Evolutionary conservation across 768 basidiomycete species (phyloP).

Genomic region (Psilocybe sp.): DNA sequence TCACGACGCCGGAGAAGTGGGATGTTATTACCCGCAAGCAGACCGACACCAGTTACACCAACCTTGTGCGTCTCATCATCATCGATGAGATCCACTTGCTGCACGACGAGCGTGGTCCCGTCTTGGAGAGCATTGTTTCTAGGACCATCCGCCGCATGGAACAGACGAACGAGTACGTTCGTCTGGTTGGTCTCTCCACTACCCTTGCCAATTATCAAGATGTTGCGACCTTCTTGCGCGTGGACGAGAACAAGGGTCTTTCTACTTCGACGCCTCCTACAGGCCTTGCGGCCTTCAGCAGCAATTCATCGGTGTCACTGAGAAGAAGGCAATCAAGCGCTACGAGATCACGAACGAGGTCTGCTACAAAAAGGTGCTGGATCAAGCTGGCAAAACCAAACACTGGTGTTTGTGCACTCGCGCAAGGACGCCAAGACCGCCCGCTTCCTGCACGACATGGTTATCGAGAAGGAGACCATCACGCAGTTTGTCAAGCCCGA

Average conservation of each 20-base stretch:
- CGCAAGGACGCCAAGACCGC: conserved; percentile 98
- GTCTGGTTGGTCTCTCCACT: conserved; percentile 92
- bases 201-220: conserved; percentile 99
- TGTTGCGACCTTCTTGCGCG: conserved; percentile 94
- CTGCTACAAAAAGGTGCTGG: conserved; percentile 97
- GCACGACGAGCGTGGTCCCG: conserved; percentile 97
- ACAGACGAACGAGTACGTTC: conserved; percentile 89
- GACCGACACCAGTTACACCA: conserved; percentile 95
- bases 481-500: conserved; percentile 95
- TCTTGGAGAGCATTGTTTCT: conserved; percentile 87
- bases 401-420: conserved; percentile 96
- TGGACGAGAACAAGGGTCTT: conserved; percentile 91
- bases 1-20: conserved; percentile 99
- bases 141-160: conserved; percentile 93
- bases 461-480: conserved; percentile 95
- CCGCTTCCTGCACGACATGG: conserved; percentile 89
- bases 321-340: conserved; percentile 99
- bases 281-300: conserved; percentile 94
- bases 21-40: conserved; percentile 98
- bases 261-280: conserved; percentile 95
- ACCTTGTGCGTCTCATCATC: conserved; percentile 93
- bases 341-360: conserved; percentile 99
- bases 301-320: conserved; percentile 95
- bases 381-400: conserved; percentile 88
- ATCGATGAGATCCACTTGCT: conserved; percentile 98